Base-by-base conservation (phyloP, 2,329 filamentous ascomycete genomes). In the Emmonsiellopsis sp. region DNA sequence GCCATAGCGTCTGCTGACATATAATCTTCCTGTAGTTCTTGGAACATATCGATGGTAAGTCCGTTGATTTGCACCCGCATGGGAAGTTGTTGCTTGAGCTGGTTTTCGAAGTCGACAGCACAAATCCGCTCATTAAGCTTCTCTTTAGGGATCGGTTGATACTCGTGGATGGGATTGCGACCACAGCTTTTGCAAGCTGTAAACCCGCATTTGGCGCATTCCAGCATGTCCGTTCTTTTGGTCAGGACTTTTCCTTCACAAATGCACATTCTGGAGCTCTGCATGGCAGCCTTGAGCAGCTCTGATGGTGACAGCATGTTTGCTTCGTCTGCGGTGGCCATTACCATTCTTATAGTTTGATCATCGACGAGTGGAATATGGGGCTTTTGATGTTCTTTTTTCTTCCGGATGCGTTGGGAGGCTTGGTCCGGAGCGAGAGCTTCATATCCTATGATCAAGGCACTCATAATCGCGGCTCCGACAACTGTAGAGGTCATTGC, bases 401-500 rank as follows among this genome's bases (percentile, higher is more conserved):
- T 40, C 30, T 41, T 41, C 11, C 10, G 40, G n/a, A 15, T 41
- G 7, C 11, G 10, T 34, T 7, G n/a, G 7, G 20, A 16, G 46
- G 32, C 15, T 32, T 34, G 16, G 8, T 60, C 65, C 30, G 55
- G 53, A n/a, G 63, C 52, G 5, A 72, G 58, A n/a, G 66, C 59
- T 47, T 59, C 60, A 47, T 63, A 61, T 53, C 58, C 66, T 26
- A 67, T 63, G 38, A 82, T 76, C 1, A 91, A 65, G 0, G 81
- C 77, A 1, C 81, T 73, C 1, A 88, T 61, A 1, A 87, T 76
- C 0, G 80, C 79, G 1, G 79, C 75, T 2, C 83, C 85, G 8
- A 90, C 81, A 0, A 89, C 84, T 0, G 87, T 86, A 0, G 81
- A 82, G 1, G 80, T 83, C 87, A 92, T 92, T 0, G 87, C 87